Evolutionary conservation across 768 basidiomycete species (phyloP), one percentile per base, ranked within the genome.

Genomic region (Boletellus sp.): DNA sequence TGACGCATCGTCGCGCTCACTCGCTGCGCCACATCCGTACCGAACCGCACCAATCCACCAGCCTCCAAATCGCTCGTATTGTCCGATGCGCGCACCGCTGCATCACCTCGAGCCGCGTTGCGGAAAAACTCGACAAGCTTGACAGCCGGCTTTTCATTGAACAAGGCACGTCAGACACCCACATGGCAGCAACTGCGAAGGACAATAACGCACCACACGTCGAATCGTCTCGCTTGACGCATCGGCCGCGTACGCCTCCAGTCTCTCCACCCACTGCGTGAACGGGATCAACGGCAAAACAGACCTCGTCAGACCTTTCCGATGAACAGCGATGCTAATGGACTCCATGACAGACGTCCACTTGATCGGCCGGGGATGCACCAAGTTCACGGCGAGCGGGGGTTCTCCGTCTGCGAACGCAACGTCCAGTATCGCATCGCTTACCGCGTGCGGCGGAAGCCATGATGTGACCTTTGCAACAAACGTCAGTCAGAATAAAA

Each of bases 1-100:
- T 41, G 42, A 19, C 54, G 60, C 58, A 78, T 67, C 9, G 69
- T 70, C 46, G 53, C 39, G 51, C 76, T 75, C 43, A 68, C 48
- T 2, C 34, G 46, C 37, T 60, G 64, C 0, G 67, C 61, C 31
- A 69, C 66, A 3, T 52, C 55, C 0, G 65, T 71, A 2, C 57
- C 42, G 37, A 74, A 68, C 6, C 42, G 28, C 35, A 35, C 4
- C 26, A 43, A 45, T 22, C 50, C 47, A 16, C 39, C 52, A 26
- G 55, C 54, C 15, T 44, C 52, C 4, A 15, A 19, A 28, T 23
- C 24, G 7, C 20, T 31, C 19, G 19, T 23, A 37, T 41, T n/a
- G 11, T 33, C 23, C 44, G 42, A n/a, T n/a, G 26, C 19, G n/a
- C 53, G 48, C 22, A 47, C 51, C 31, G 24, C 38, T 11, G 20